A percentile compares a stretch with the other conserved stretches of the same genome.
Conservation (phyloP, 768 basidiomycete genomes). For the Cubamyces lactineus region DNA sequence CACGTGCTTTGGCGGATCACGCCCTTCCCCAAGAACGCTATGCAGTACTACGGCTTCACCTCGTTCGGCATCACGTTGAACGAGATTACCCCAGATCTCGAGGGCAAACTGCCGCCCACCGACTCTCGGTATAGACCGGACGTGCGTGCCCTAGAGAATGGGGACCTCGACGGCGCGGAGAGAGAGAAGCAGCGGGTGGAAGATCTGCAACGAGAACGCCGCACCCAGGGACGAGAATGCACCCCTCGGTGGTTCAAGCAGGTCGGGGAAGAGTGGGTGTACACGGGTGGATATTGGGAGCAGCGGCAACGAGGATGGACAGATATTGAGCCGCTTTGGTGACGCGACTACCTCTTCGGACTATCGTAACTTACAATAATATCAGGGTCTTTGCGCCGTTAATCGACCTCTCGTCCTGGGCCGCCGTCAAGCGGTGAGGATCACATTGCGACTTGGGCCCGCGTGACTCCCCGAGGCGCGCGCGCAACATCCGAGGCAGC, state of each 20-base stretch:
- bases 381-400: conserved; percentile 12
- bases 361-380: conserved; percentile 21
- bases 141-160: conserved; percentile 81
- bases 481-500: background rate
- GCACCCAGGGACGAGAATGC: conserved; percentile 59
- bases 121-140: conserved; percentile 85
- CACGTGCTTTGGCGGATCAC: conserved; percentile 77
- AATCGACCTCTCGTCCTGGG: background rate
- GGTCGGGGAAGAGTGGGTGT: conserved; percentile 72
- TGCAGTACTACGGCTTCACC: conserved; percentile 83
- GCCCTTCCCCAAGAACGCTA: conserved; percentile 71
- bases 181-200: conserved; percentile 72
- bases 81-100: conserved; percentile 71
- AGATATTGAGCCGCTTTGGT: conserved; percentile 65
- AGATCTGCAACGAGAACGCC: conserved; percentile 74
- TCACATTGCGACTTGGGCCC: background rate
- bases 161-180: conserved; percentile 72
- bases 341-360: conserved; percentile 32
- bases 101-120: conserved; percentile 69
- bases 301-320: conserved; percentile 68
- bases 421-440: background rate
- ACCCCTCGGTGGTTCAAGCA: conserved; percentile 78
- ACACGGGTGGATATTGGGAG: conserved; percentile 86
- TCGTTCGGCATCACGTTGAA: conserved; percentile 79
- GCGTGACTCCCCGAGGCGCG: conserved; percentile 15